phyloP scores from a whole-genome alignment of 2,329 filamentous ascomycete genomes.

The Trichothecium roseum region DNA sequence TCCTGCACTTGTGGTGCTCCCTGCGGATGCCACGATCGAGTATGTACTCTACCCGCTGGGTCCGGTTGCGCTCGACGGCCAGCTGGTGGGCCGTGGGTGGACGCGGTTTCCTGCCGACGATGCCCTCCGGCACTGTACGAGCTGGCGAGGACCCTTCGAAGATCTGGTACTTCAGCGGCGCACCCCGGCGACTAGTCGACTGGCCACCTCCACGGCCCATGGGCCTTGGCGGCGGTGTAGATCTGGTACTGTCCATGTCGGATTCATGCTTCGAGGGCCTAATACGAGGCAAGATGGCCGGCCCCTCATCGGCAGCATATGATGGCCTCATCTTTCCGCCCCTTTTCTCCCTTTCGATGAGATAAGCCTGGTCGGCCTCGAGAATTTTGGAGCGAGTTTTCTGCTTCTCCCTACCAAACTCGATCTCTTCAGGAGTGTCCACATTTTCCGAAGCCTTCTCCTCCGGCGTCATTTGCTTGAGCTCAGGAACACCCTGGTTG shows the following conservation, averaged over 20 bases:
- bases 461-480: slow-evolving; percentile 55
- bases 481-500: slow-evolving; percentile 58
- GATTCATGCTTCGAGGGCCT: slow-evolving; percentile 51
- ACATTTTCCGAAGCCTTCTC: slow-evolving; percentile 54
- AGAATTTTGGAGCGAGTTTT: slow-evolving; percentile 66
- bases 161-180: slow-evolving; percentile 47
- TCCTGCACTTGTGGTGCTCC: slow-evolving; percentile 53
- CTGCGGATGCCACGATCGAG: slow-evolving; percentile 63
- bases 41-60: slow-evolving; percentile 71
- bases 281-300: slow-evolving; percentile 51
- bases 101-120: slow-evolving; percentile 53
- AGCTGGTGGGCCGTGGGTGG: slow-evolving; percentile 75
- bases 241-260: slow-evolving; percentile 33
- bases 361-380: slow-evolving; percentile 61
- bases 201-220: slow-evolving; percentile 14
- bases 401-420: slow-evolving; percentile 64
- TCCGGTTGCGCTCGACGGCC: slow-evolving; percentile 69
- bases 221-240: slow-evolving; percentile 28
- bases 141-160: slow-evolving; percentile 52
- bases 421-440: slow-evolving; percentile 58
- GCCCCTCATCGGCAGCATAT: slow-evolving; percentile 37
- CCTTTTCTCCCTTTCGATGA: slow-evolving; percentile 51
- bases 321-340: slow-evolving; percentile 32
- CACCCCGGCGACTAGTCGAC: slow-evolving; percentile 27
- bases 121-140: slow-evolving; percentile 41